Base-by-base conservation (phyloP, 331 rosid genomes). In the Quercus lobata region DNA sequence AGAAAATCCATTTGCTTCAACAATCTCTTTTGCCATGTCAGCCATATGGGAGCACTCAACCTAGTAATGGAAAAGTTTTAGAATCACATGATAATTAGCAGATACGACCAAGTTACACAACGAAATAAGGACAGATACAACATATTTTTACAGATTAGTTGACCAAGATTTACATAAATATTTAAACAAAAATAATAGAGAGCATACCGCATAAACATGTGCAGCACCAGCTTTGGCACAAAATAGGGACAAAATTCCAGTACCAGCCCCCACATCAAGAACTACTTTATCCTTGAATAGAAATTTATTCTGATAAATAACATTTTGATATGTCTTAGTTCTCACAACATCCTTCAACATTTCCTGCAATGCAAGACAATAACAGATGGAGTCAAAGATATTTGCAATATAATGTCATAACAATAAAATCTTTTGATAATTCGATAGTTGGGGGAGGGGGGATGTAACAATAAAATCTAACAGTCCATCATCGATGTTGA, bases 41-140 rank as follows among this genome's bases (percentile, higher is more conserved):
- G 99, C 99, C 99, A 96, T 96, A 35, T 92, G 87, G 10, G 99
- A 96, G 97, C 99, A 96, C 82, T 96, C 99, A 55, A 96, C 99
- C 99, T 93, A 83, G 30, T 55, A 76, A 30, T 41, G 22, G 55
- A 86, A 80, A 57, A 53, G 52, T 46, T 46, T 35, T 52, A 57
- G 55, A 29, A 7, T 73, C 1, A 18, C 27, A n/a, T 54, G 71
- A 65, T 22, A 35, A 18, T 57, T 22, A 60, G 82, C 22, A 60
- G 60, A 57, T 6, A 5, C 10, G 6, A 58, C 17, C 53, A 62
- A 15, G 57, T 29, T 22, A 73, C 22, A 61, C 54, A 5, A 15
- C 57, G 34, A 72, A 52, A 44, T 21, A 57, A 57, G n/a, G 15
- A 21, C 24, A 16, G 60, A n/a, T 56, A 7, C 10, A 35, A 54